Base-by-base conservation (phyloP, 2,329 filamentous ascomycete genomes). In the Gnomoniopsis smithogilvyi region DNA sequence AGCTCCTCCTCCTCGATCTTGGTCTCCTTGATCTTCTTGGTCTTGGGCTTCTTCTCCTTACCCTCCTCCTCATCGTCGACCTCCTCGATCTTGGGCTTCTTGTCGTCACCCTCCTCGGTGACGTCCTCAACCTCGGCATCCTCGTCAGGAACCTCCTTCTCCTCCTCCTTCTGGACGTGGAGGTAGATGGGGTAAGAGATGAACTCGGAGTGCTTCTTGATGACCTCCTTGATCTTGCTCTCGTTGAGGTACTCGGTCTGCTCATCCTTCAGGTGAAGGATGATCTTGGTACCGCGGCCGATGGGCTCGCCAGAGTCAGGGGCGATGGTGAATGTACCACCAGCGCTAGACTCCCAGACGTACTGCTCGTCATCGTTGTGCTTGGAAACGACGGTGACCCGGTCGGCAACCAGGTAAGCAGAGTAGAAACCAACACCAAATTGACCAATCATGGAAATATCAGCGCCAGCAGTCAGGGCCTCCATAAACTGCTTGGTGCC, bases 401-500 rank as follows among this genome's bases (percentile, higher is more conserved):
- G 88, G 85, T 99, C 95, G 76, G 95, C 95, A 69, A 99, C 95
- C 62, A 99, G 92, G 87, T 99, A 99, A 74, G 95, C 95, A 64
- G 95, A 98, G 89, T 99, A 99, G 91, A 99, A 99, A 90, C 95
- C 95, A 72, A 99, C 95, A 96, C 95, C 95, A 78, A 99, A 99
- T 83, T 99, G 95, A 74, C 95, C 95, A 77, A 99, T 99, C 95
- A 99, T 98, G 81, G 95, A 98, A 69, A 99, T 95, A 80, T 99
- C 95, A 76, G 95, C 95, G 84, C 95, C 95, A 67, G 95, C 95
- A 69, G 92, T 94, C 70, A 99, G 87, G 65, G 95, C 95, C 86
- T 99, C 95, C 95, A 99, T 99, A 82, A 99, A 99, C 84, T 98
- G 95, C 89, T 99, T 99, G 79, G 95, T 99, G 67, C 95, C 95